Evolutionary conservation across 1,284 basidiomycete genomes (phyloP), one percentile per base, ranked within the genome.

Genomic region (Boletus nobilissimus): DNA sequence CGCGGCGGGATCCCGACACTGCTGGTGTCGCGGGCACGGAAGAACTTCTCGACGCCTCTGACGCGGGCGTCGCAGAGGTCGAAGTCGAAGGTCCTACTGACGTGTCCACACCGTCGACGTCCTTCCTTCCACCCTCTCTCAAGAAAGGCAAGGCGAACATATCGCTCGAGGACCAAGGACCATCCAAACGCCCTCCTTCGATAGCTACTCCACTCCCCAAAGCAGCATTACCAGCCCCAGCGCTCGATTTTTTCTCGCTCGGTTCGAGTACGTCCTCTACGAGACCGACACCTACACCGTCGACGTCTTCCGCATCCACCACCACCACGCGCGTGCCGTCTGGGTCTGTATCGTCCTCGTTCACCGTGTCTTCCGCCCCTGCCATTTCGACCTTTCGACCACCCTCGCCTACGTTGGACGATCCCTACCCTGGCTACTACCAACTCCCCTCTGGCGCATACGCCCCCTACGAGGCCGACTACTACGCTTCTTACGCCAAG

Each of bases 351-450:
- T 38, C 77, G 29, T 57, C 81, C 40, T 68, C 77, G 29, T 67
- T 76, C n/a, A 72, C 86, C 11, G 48, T 91, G n/a, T 93, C 93
- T 16, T 91, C 95, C 43, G 94, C 95, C 0, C 94, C 95, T 13
- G 86, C 86, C 38, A 84, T 96, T 16, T 90, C 93, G 26, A 93
- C 93, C 70, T 97, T 94, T 82, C 88, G 91, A 57, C 92, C 94
- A 0, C 96, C 96, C 2, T 91, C 93, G 73, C 96, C 96, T 0
- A 94, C 92, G 9, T 89, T 91, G 2, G 87, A 89, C 34, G 96
- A 97, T 83, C 91, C 92, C 32, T 97, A 97, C 85, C 96, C 96
- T 5, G 96, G 96, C 5, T 97, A 97, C 87, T 97, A 97, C 85
- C 92, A 94, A 78, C 90, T 95, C 39, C 95, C 96, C 0, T 94